Evolutionary conservation across 164 flowering plant genomes (phyloP), one percentile per base, ranked within the genome.

Genomic region (Aristolochia contorta): DNA sequence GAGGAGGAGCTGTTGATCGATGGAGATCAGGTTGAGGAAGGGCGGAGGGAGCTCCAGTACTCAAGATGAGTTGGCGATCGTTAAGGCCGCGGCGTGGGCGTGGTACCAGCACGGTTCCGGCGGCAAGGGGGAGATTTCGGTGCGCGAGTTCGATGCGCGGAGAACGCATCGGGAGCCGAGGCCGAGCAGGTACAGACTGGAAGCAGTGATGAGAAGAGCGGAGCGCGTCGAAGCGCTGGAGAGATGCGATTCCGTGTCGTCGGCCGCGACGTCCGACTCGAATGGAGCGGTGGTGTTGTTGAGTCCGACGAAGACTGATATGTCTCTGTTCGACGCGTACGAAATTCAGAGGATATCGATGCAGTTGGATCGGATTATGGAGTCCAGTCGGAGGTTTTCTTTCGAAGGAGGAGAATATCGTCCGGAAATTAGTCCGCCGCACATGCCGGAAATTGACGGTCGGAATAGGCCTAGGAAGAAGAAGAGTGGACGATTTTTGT

Each of bases 51-150:
- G 58, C 2, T 2, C 30, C 5, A 27, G 30, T 27, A 2, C 2
- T 64, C 12, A 16, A 21, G 76, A 81, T 33, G 83, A 81, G 16
- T 53, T 73, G 23, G 71, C 71, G 0, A 2, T 70, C 3, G 77
- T 70, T 1, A 86, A 76, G 59, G 84, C 89, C 0, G 89, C 94
- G 2, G 87, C 94, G 57, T 84, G 87, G 94, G 89, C 89, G 0
- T 80, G 94, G 89, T 76, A 74, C 61, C 74, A 80, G 32, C 93
- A 53, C 19, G 80, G 87, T 2, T 82, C 83, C 6, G 84, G 79
- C 1, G 64, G 70, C 1, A 79, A 75, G 0, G 70, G 71, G 2
- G 73, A 65, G 48, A 56, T 77, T 37, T 10, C 43, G 0, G 54
- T 60, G 32, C 52, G 56, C 2, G 86, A 85, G 27, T 74, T 65